Evolutionary conservation across 176 grass and related monocot genomes (phyloP).

Genomic region (Rhynchospora breviuscula): DNA sequence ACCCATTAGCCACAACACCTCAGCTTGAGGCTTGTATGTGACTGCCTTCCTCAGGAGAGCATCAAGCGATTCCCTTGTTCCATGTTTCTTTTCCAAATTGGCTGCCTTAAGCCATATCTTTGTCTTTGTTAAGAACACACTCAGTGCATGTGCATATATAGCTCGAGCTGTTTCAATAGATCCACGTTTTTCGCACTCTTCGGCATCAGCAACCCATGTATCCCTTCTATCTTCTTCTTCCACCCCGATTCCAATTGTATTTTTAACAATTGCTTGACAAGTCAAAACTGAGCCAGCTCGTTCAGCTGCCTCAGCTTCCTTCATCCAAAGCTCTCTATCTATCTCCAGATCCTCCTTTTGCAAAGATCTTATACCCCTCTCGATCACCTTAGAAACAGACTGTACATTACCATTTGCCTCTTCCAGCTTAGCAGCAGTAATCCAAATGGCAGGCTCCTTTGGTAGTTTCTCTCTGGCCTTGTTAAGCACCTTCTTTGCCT

Average conservation of each 20-base stretch:
- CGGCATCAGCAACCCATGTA: conserved; percentile 97
- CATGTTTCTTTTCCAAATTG: conserved; percentile 93
- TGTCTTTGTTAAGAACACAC: conserved; percentile 71
- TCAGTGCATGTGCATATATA: conserved; percentile 84
- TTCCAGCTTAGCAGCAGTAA: conserved; percentile 90
- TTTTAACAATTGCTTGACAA: conserved; percentile 83
- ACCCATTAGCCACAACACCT: conserved; percentile 95
- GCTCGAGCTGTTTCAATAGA: conserved; percentile 91
- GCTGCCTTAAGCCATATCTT: conserved; percentile 94
- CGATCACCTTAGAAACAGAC: conserved; percentile 75
- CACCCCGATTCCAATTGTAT: conserved; percentile 79
- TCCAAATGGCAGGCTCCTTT: conserved; percentile 93
- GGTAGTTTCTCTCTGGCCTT: conserved; percentile 72
- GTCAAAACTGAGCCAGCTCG: conserved; percentile 77
- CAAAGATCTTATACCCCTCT: conserved; percentile 77
- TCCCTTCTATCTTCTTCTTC: conserved; percentile 84
- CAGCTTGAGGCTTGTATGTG: conserved; percentile 77
- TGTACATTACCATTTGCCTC: conserved; percentile 73
- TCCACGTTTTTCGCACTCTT: conserved; percentile 91
- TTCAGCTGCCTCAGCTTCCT: conserved; percentile 82
- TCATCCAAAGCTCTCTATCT: conserved; percentile 88
- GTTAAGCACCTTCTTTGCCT: conserved; percentile 88
- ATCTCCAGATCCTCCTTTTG: conserved; percentile 78
- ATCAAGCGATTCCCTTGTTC: conserved; percentile 81
- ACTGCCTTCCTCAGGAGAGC: conserved; percentile 76